Evolutionary conservation across 2,329 filamentous ascomycete genomes (phyloP).

Genomic region (Pseudogymnoascus sp.): DNA sequence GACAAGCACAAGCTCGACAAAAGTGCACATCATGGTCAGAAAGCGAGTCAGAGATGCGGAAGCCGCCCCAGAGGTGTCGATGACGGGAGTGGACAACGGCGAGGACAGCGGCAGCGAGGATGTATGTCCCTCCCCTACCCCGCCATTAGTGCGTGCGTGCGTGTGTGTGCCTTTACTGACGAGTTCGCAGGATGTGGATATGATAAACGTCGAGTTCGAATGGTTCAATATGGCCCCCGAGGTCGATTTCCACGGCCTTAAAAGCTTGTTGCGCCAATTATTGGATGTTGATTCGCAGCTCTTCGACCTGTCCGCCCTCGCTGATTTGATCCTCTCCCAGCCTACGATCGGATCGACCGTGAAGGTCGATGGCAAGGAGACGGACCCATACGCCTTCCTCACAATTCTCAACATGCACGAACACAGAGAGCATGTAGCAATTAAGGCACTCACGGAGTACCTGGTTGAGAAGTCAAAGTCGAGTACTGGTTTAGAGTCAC

Average conservation of each 20-base stretch:
- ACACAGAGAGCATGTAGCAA: constrained; percentile 66
- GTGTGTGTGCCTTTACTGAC: constrained; percentile 8
- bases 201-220: constrained; percentile 94
- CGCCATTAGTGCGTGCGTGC: constrained; percentile 4
- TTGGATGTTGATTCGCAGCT: constrained; percentile 81
- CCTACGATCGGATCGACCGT: constrained; percentile 86
- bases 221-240: constrained; percentile 93
- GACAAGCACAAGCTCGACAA: constrained; percentile 2
- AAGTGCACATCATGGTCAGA: constrained; percentile 27
- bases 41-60: constrained; percentile 29
- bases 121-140: constrained; percentile 14
- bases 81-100: constrained; percentile 17
- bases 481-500: constrained; percentile 47
- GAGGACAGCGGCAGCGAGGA: constrained; percentile 27
- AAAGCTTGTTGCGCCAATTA: constrained; percentile 81
- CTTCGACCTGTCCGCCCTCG: constrained; percentile 79
- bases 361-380: constrained; percentile 92
- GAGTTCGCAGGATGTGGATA: constrained; percentile 65
- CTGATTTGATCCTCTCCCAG: constrained; percentile 81
- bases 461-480: constrained; percentile 46
- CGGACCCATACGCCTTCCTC: constrained; percentile 85
- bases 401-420: constrained; percentile 77
- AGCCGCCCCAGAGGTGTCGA: constrained; percentile 25
- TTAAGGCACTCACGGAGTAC: constrained; percentile 66
- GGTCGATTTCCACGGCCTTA: constrained; percentile 91